These are phyloP conservation scores for Protomyces arabidopsidicola DNA, from an alignment of 1,139 yeast genomes.

Conservation along the genomic window DNA sequence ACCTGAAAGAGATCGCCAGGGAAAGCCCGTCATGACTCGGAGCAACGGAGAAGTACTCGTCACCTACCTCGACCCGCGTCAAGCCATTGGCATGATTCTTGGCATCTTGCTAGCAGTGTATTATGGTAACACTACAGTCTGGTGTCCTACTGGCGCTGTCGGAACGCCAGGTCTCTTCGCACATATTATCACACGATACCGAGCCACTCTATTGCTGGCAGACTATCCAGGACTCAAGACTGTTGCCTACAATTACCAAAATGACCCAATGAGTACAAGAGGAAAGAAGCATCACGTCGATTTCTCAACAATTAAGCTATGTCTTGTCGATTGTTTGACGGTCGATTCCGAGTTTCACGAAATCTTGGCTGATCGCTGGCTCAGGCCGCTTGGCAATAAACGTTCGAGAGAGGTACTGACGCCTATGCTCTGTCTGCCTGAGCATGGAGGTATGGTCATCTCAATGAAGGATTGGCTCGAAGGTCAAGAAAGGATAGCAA, in stretches of 20 bases:
- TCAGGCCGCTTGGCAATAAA: slow-evolving; percentile 81
- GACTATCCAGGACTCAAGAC: slow-evolving; percentile 89
- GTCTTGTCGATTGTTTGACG: slow-evolving; percentile 81
- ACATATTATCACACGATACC: slow-evolving; percentile 62
- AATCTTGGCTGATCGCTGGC: slow-evolving; percentile 84
- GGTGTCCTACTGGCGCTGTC: slow-evolving; percentile 73
- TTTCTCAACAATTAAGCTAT: slow-evolving; percentile 78
- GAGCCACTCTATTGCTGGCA: slow-evolving; percentile 69
- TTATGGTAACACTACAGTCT: slow-evolving; percentile 74
- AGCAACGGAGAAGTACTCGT: slow-evolving; percentile 41
- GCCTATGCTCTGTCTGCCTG: slow-evolving; percentile 83
- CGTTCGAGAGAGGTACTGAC: slow-evolving; percentile 74
- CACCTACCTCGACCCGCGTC: slow-evolving; percentile 78
- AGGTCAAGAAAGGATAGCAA: slow-evolving; percentile 53
- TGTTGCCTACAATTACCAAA: slow-evolving; percentile 88
- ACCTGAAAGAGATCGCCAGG: neutral
- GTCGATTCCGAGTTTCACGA: slow-evolving; percentile 93
- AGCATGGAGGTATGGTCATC: slow-evolving; percentile 94
- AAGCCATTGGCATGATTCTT: slow-evolving; percentile 79
- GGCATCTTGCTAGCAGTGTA: slow-evolving; percentile 78
- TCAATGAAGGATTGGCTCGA: slow-evolving; percentile 89
- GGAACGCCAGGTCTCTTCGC: slow-evolving; percentile 87
- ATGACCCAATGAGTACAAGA: slow-evolving; percentile 79
- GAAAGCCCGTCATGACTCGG: slow-evolving; percentile 6
- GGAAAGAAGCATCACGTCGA: slow-evolving; percentile 76